phyloP scores from a whole-genome alignment of 177 flowering plant species.

The Vitis hybrid region DNA sequence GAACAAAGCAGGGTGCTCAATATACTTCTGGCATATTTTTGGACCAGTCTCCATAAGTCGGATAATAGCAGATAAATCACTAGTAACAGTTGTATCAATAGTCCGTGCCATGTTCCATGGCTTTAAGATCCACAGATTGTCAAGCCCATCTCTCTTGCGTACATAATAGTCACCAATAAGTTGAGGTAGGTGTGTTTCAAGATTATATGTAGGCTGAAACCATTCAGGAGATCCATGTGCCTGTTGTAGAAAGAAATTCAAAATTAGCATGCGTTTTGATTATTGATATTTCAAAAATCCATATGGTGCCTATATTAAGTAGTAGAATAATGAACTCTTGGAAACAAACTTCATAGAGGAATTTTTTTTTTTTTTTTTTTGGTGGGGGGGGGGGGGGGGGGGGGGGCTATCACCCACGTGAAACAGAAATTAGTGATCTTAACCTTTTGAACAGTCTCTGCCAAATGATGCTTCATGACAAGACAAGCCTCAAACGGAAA shows the following conservation, averaged over 20 bases:
- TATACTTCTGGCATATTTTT: constrained; percentile 97
- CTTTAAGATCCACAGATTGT: constrained; percentile 95
- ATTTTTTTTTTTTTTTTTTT: too few relatives aligned
- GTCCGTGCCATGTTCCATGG: constrained; percentile 99
- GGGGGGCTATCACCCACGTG: neutral
- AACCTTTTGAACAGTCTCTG: constrained; percentile 91
- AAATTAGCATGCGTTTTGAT: neutral
- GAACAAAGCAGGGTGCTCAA: constrained; percentile 90
- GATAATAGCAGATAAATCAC: constrained; percentile 83
- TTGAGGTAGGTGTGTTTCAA: constrained; percentile 81
- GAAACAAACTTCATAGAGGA: neutral
- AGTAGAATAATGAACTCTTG: too few relatives aligned
- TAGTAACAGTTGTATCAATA: constrained; percentile 89
- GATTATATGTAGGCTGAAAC: constrained; percentile 95
- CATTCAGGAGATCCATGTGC: constrained; percentile 81
- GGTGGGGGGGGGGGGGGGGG: too few relatives aligned
- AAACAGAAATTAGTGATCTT: constrained; percentile 1
- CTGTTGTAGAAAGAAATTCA: constrained; percentile 35
- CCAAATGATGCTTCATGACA: constrained; percentile 99
- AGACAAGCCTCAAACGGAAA: constrained; percentile 97
- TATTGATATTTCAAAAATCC: neutral
- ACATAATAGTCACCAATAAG: constrained; percentile 79
- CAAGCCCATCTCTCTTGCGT: constrained; percentile 65
- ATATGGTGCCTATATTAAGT: neutral
- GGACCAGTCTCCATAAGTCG: constrained; percentile 99